Evolutionary conservation across 169 alveolate species (phyloP).

Genomic region (Cryptosporidium viatorum): DNA sequence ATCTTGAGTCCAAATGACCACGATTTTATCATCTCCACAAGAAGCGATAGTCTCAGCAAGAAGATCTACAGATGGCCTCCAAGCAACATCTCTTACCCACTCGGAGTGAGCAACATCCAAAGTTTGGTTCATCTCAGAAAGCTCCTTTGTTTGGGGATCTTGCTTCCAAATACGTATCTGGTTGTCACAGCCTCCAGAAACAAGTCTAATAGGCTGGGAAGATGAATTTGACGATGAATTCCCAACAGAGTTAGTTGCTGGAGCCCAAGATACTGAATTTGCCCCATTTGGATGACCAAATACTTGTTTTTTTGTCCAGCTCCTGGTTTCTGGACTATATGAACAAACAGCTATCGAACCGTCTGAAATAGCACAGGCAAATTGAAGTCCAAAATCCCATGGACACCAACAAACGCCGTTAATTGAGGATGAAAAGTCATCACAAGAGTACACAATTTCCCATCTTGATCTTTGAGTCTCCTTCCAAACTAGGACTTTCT

Average conservation of each 20-base stretch:
- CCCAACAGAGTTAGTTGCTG: conserved; percentile 77
- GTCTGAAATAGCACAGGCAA: conserved; percentile 85
- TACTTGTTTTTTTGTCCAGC: conserved; percentile 81
- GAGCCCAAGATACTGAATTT: conserved; percentile 85
- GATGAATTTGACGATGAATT: conserved; percentile 69
- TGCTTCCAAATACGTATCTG: conserved; percentile 85
- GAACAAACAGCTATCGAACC: conserved; percentile 81
- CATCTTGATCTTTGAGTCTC: conserved; percentile 80
- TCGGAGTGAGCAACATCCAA: conserved; percentile 81
- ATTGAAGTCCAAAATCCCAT: conserved; percentile 85
- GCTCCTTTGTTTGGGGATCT: conserved; percentile 81
- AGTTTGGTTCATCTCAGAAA: conserved; percentile 76
- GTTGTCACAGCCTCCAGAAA: conserved; percentile 88
- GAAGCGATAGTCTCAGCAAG: conserved; percentile 83
- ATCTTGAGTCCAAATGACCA: conserved; percentile 81
- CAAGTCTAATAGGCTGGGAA: conserved; percentile 82
- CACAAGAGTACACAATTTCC: conserved; percentile 82
- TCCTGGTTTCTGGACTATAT: conserved; percentile 76
- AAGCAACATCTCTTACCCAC: conserved; percentile 91
- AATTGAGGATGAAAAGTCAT: conserved; percentile 83
- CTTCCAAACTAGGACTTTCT: conserved; percentile 86
- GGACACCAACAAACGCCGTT: conserved; percentile 86
- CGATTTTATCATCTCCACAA: conserved; percentile 84
- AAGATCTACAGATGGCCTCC: conserved; percentile 85
- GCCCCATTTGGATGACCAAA: conserved; percentile 87